These are phyloP conservation scores for Voacanga thouarsii DNA, from an alignment of 257 asterid genomes.

Conservation along the genomic window DNA sequence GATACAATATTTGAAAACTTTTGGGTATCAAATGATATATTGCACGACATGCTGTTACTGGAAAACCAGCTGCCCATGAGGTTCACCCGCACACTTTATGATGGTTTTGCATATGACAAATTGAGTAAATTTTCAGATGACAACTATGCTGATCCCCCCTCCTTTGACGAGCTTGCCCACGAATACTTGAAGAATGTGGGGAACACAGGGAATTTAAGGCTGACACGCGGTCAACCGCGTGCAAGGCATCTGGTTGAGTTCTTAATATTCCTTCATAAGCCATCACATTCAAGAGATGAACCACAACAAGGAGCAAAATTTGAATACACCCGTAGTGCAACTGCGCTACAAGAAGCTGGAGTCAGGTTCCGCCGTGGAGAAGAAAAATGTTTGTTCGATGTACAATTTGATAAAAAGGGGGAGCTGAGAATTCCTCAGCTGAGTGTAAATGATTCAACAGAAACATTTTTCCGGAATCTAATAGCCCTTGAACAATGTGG, in stretches of 20 bases:
- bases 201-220: slow-evolving; percentile 10
- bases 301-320: not conserved
- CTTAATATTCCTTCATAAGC: slow-evolving; percentile 19
- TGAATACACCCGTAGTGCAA: slow-evolving; percentile 22
- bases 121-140: slow-evolving; percentile 5
- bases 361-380: not conserved
- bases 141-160: not conserved
- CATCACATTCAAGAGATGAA: not conserved
- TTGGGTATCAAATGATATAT: slow-evolving; percentile 26
- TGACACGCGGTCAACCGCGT: not conserved
- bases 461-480: slow-evolving; percentile 27
- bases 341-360: slow-evolving; percentile 14
- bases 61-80: slow-evolving; percentile 36
- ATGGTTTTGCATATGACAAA: not conserved
- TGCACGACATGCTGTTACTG: slow-evolving; percentile 24
- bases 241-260: slow-evolving; percentile 34
- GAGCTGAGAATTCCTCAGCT: slow-evolving; percentile 20
- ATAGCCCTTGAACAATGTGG: slow-evolving; percentile 33
- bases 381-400: slow-evolving; percentile 18
- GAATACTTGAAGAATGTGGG: slow-evolving; percentile 29
- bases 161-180: slow-evolving; percentile 27
- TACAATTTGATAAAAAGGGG: slow-evolving; percentile 14
- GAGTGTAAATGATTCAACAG: slow-evolving; percentile 21
- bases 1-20: slow-evolving; percentile 28
- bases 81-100: slow-evolving; percentile 2